Conservation (phyloP, 345 rosid genomes). For the Populus deltoides region DNA sequence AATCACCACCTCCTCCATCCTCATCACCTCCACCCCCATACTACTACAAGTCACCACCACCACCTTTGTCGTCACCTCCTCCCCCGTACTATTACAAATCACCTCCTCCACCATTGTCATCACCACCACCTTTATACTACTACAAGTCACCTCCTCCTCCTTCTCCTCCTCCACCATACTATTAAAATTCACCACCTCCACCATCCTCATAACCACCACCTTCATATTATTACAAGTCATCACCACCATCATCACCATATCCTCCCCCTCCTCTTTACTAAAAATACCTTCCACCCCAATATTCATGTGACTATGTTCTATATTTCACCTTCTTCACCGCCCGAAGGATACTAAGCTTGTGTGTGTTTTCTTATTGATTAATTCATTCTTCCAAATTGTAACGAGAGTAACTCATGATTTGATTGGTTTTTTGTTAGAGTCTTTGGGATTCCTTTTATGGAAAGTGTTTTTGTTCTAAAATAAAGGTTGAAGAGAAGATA, state of each 20-base stretch:
- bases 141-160: too few species aligned
- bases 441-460: not conserved
- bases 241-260: not conserved
- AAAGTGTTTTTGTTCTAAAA: too few species aligned
- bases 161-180: too few species aligned
- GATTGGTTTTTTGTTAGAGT: not conserved
- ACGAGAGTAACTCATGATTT: not conserved
- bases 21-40: rapidly evolving
- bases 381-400: not conserved
- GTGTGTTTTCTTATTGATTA: not conserved
- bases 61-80: rapidly evolving
- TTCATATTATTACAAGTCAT: not conserved
- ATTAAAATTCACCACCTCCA: too few species aligned
- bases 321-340: not conserved
- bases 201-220: too few species aligned
- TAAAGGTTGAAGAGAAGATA: too few species aligned
- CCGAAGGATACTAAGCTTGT: not conserved
- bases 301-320: not conserved
- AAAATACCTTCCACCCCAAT: not conserved
- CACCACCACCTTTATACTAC: too few species aligned
- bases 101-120: too few species aligned
- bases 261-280: not conserved
- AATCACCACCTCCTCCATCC: too few species aligned
- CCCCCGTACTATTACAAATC: too few species aligned
- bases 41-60: too few species aligned